Evolutionary conservation across 768 basidiomycete species (phyloP).

Genomic region (Leccinum uliginosum): DNA sequence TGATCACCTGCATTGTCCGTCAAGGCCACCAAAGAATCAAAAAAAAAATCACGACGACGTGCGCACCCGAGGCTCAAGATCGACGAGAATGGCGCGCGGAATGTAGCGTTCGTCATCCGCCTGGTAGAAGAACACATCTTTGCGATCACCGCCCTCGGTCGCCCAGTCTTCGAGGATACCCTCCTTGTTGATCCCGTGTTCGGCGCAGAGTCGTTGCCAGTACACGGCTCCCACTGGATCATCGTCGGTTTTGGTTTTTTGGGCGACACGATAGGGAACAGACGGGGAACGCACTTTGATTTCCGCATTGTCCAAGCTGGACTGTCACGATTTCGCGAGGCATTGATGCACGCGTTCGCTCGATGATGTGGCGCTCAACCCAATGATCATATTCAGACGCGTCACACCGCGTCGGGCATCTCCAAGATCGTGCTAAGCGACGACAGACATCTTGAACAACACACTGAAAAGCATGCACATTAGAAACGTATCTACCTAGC

Average conservation of each 20-base stretch:
- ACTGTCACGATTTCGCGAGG: constrained; percentile 82
- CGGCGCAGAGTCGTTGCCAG: constrained; percentile 97
- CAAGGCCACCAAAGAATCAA: neutral
- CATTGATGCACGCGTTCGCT: constrained; percentile 37
- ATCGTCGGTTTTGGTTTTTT: neutral
- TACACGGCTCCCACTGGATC: constrained; percentile 87
- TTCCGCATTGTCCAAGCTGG: constrained; percentile 89
- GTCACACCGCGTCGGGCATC: neutral
- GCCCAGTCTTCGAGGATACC: constrained; percentile 98
- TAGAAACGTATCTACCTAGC: constrained; percentile 14
- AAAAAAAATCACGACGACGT: neutral
- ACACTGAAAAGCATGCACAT: constrained; percentile 19
- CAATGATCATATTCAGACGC: constrained; percentile 4
- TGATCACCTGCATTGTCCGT: constrained; percentile 72
- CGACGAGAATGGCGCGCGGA: constrained; percentile 92
- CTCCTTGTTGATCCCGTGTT: constrained; percentile 95
- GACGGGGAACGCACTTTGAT: constrained; percentile 61
- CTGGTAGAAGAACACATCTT: constrained; percentile 99
- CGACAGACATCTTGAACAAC: neutral
- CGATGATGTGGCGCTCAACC: constrained; percentile 3
- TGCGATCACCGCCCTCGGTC: constrained; percentile 90
- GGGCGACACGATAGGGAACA: neutral
- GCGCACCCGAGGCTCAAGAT: constrained; percentile 91
- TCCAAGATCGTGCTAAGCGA: neutral
- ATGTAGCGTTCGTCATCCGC: constrained; percentile 99